Evolutionary conservation across 495 filamentous ascomycete species (phyloP).

Genomic region (Talaromyces stipitatus): DNA sequence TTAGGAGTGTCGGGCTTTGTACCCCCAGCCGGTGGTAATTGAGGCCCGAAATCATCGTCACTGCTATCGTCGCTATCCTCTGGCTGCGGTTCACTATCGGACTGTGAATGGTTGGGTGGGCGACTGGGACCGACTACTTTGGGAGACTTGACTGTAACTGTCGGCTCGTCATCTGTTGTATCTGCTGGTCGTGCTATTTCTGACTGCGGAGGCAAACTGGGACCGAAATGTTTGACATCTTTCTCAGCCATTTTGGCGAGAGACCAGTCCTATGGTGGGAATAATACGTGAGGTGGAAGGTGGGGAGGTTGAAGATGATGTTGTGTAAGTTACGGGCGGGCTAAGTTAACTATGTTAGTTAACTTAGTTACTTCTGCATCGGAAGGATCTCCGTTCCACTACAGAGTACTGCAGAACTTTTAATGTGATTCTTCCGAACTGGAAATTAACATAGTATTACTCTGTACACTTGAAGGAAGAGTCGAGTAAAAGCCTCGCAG

Average conservation of each 20-base stretch:
- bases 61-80: constrained; percentile 31
- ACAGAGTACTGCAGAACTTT: too few relatives aligned
- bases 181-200: neutral
- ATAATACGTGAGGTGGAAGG: neutral
- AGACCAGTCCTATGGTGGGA: neutral
- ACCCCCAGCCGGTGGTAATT: constrained; percentile 52
- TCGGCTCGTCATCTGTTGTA: neutral
- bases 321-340: neutral
- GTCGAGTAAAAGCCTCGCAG: too few relatives aligned
- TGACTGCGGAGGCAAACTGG: neutral
- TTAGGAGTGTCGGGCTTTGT: constrained; percentile 10
- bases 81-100: constrained; percentile 2
- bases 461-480: too few relatives aligned
- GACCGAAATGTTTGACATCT: neutral
- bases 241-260: neutral
- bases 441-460: too few relatives aligned
- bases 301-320: neutral
- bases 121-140: constrained; percentile 1
- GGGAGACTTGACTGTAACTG: neutral
- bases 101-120: neutral
- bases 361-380: too few relatives aligned
- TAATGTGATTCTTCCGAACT: too few relatives aligned
- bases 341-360: neutral
- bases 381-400: too few relatives aligned
- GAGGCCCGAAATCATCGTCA: constrained; percentile 74